These are phyloP conservation scores for Mortierella sp. DNA, from an alignment of 371 early-diverging fungal genomes.

Conservation along the genomic window DNA sequence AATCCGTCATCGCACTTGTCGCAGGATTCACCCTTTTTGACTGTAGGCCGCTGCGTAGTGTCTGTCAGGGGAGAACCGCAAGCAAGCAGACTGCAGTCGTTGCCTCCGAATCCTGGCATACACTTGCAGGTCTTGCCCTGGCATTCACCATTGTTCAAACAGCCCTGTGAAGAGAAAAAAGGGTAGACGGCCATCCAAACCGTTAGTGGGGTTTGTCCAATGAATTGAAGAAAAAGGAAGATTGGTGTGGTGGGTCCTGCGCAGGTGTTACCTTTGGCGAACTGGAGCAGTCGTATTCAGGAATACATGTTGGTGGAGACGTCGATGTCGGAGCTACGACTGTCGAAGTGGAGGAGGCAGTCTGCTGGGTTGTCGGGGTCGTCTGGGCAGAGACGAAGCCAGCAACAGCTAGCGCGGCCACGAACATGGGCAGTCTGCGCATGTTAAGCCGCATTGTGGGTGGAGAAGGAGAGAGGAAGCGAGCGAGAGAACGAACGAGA, in stretches of 20 bases:
- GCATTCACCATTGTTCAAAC: constrained; percentile 41
- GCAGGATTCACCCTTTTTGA: constrained; percentile 9
- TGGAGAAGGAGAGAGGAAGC: constrained; percentile 6
- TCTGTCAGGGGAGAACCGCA: constrained; percentile 40
- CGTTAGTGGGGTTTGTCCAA: neutral
- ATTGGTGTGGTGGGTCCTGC: neutral
- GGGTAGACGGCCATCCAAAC: neutral
- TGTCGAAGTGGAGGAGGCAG: neutral
- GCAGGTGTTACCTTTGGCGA: constrained; percentile 28
- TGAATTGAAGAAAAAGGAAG: neutral
- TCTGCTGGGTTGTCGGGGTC: neutral
- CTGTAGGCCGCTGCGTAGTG: constrained; percentile 31
- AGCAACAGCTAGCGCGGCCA: neutral
- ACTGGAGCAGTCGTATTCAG: constrained; percentile 41
- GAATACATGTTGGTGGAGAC: constrained; percentile 18
- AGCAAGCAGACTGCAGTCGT: constrained; percentile 33
- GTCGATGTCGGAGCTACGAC: constrained; percentile 10
- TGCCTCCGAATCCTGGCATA: constrained; percentile 43
- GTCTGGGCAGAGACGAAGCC: constrained; percentile 6
- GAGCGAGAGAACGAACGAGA: constrained; percentile 1
- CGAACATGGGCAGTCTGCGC: neutral
- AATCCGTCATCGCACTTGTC: constrained; percentile 38
- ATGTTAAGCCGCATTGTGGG: neutral
- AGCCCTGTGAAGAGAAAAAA: constrained; percentile 20
- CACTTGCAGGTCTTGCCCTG: constrained; percentile 30